Base-by-base conservation (phyloP, 2,329 filamentous ascomycete species). In the Torrubiellomyces zombiae region DNA sequence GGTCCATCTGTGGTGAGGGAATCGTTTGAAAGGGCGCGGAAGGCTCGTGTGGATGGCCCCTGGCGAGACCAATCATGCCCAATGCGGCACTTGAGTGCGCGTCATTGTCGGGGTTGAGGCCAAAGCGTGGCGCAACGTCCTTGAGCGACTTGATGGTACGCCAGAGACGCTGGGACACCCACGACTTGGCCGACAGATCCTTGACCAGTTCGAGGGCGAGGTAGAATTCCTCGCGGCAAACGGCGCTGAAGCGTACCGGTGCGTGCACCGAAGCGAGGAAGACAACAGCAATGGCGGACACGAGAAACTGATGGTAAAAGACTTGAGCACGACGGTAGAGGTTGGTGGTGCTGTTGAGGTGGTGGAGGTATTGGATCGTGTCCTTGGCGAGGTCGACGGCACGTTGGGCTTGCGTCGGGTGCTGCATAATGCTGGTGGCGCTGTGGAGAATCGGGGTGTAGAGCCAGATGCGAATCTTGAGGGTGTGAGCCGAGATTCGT, bases 391-490 rank as follows among this genome's bases (percentile, higher is more conserved):
- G 60, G 31, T 77, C 71, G 16, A 83, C 75, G 0, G 70, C 76
- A 0, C 66, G 77, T 39, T 80, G 71, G 3, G 83, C 83, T 33
- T 80, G 73, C 4, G 58, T 52, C 25, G 74, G 63, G 42, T 92
- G 76, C 29, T 75, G 67, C 52, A 77, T 69, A 39, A 94, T 94
- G 38, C 75, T 85, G 9, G 71, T 77, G 4, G 80, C 72, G 11
- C 77, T 86, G 47, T 93, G 81, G 7, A 95, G 56, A 3, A 93
- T 74, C 0, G 83, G 83, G 0, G 82, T 79, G 47, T 91, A 85
- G 15, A 94, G 78, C 45, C 82, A 72, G 29, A 85, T 89, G 5
- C 85, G 76, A 53, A 92, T 80, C 54, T 56, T 3, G 3, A 14
- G 2, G 9, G 12, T 26, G 21, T 42, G 9, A 37, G 33, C 10